A percentile compares a stretch with the other conserved stretches of the same genome.
These are phyloP conservation scores for Grigorovia humatica DNA, from an alignment of 805 yeast genomes.

Conservation along the genomic window DNA sequence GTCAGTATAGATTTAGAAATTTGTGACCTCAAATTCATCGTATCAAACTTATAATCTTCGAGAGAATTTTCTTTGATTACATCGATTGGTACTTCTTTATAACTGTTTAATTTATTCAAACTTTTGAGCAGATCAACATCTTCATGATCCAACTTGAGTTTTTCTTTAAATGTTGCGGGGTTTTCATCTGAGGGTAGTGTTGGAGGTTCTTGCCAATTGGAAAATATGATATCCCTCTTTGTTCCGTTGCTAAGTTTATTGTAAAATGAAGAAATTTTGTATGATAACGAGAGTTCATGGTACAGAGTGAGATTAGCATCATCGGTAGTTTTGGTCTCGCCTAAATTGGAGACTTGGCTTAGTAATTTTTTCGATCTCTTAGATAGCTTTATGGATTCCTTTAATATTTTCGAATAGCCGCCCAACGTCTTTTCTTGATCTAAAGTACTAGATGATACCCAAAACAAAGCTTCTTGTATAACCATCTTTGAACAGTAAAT, in stretches of 20 bases:
- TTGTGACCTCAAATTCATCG: neutral
- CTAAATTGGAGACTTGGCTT: neutral
- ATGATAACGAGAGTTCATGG: neutral
- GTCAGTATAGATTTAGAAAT: neutral
- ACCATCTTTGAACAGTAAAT: neutral
- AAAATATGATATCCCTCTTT: neutral
- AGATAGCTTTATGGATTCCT: conserved; percentile 7
- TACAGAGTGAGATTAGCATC: neutral
- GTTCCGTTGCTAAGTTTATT: neutral
- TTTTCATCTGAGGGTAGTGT: neutral
- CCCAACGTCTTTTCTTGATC: neutral
- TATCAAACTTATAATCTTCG: neutral
- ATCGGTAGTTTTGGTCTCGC: neutral
- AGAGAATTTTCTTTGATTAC: neutral
- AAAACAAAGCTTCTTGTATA: neutral
- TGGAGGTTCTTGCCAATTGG: neutral
- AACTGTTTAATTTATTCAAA: neutral
- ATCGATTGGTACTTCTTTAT: neutral
- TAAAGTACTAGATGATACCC: neutral
- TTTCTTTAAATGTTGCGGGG: neutral
- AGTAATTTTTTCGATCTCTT: conserved; percentile 6
- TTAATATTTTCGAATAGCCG: conserved; percentile 9
- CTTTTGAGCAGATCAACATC: neutral
- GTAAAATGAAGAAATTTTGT: neutral
- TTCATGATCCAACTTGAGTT: neutral